A percentile compares a stretch with the other conserved stretches of the same genome.
phyloP scores from a whole-genome alignment of 1,139 yeast genomes.

The Scheffersomyces lignicola region DNA sequence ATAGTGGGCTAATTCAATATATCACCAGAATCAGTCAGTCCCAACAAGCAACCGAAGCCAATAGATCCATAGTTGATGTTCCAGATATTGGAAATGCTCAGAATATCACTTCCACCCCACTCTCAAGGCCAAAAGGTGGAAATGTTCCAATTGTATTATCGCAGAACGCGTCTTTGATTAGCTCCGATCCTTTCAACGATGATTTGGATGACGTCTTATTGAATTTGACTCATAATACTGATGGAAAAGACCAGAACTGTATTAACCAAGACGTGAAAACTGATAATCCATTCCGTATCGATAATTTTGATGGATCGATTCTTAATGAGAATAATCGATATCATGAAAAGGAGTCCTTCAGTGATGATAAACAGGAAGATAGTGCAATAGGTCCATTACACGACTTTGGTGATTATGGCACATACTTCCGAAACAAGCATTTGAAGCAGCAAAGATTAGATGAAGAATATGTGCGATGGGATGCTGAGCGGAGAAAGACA shows the following conservation, averaged over 20 bases:
- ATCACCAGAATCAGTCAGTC: conserved; percentile 28
- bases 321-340: not conserved
- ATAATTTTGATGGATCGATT: not conserved
- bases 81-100: conserved; percentile 6
- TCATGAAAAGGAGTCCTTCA: not conserved
- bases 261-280: not conserved
- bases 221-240: conserved; percentile 9
- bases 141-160: too few species aligned
- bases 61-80: conserved; percentile 1
- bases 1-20: conserved; percentile 32
- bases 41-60: conserved; percentile 3
- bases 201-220: conserved; percentile 30
- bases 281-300: not conserved
- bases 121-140: conserved; percentile 12
- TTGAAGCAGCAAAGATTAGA: conserved; percentile 71
- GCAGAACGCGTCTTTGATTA: conserved; percentile 13
- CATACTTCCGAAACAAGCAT: conserved; percentile 68
- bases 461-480: conserved; percentile 51
- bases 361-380: conserved; percentile 13
- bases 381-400: conserved; percentile 37
- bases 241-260: not conserved
- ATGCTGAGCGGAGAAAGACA: conserved; percentile 35
- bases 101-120: conserved; percentile 9
- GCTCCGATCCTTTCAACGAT: conserved; percentile 43
- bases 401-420: conserved; percentile 67